Evolutionary conservation across 2,329 filamentous ascomycete species (phyloP), one percentile per base, ranked within the genome.

Genomic region (Xylaria sp.): DNA sequence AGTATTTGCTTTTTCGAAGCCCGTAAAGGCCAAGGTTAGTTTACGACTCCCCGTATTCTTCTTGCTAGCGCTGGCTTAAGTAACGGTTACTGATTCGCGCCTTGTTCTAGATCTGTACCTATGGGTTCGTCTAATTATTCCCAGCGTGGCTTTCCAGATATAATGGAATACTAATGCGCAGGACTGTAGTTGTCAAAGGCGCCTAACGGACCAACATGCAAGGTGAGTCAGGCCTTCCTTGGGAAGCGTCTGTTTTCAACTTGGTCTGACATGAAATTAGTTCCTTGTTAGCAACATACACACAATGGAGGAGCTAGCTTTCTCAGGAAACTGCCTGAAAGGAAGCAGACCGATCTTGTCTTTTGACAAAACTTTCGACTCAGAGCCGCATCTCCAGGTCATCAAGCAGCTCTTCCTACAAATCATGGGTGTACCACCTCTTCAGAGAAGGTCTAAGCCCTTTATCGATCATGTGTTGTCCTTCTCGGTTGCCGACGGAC

Each of bases 401-500:
- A 90, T 98, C 77, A 94, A 97, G 81, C 94, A 98, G 81, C 88
- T 98, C 74, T 91, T 99, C 78, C 87, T 91, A 15, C 94, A 97
- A 76, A 92, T 91, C 12, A 98, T 99, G 79, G 94, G 94, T 69
- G 96, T 99, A 0, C 96, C 96, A 1, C 92, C 94, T 76, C 91
- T 91, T 25, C 91, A 94, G 28, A 88, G 93, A 76, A 97, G 97
- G 77, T 91, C 93, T 69, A 99, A 99, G 84, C 96, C 96, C 3
- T 99, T 99, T 77, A 87, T 98, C 71, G 96, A 99, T 80, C 94
- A 96, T 76, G 92, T 99, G 72, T 94, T 98, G 88, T 91, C 91
- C 67, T 97, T 99, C 80, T 97, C 92, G 67, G 85, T 97, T 39
- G 93, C 93, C 3, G 95, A 97, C 78, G 94, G 93, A 77, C 97